phyloP scores from a whole-genome alignment of 176 grass and related monocot genomes.

The Triticum turgidum region DNA sequence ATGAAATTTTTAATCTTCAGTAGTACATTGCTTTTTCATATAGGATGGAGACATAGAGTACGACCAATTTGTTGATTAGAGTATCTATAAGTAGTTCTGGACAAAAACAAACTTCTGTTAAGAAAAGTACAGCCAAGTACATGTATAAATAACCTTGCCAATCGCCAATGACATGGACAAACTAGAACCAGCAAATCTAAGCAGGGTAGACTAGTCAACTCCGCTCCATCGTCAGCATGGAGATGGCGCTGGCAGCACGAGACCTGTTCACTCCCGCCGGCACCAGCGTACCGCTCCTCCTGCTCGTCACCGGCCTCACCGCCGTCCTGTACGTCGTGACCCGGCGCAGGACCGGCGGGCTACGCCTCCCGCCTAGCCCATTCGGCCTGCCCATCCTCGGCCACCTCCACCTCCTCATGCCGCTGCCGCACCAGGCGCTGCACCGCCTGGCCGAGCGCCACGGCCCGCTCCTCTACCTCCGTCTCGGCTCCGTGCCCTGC shows the following conservation, averaged over 20 bases:
- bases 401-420: slow-evolving; percentile 75
- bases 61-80: too few species aligned
- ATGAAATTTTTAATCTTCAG: too few species aligned
- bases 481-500: slow-evolving; percentile 59
- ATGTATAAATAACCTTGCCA: slow-evolving; percentile 16
- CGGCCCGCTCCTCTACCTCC: slow-evolving; percentile 57
- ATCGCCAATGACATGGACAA: background rate
- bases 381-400: slow-evolving; percentile 68
- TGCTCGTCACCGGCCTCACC: slow-evolving; percentile 30
- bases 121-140: background rate
- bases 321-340: slow-evolving; percentile 19
- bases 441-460: slow-evolving; percentile 49
- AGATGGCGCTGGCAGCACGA: slow-evolving; percentile 14
- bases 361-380: slow-evolving; percentile 53
- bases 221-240: background rate
- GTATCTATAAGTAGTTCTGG: background rate
- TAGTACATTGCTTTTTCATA: too few species aligned
- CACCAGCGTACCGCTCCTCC: slow-evolving; percentile 16
- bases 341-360: background rate
- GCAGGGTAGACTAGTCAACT: background rate
- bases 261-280: background rate
- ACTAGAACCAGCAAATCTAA: background rate
- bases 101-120: background rate
- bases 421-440: slow-evolving; percentile 67
- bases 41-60: too few species aligned